Evolutionary conservation across 139 green algal species (phyloP).

Genomic region (Chlamydomonas applanata): DNA sequence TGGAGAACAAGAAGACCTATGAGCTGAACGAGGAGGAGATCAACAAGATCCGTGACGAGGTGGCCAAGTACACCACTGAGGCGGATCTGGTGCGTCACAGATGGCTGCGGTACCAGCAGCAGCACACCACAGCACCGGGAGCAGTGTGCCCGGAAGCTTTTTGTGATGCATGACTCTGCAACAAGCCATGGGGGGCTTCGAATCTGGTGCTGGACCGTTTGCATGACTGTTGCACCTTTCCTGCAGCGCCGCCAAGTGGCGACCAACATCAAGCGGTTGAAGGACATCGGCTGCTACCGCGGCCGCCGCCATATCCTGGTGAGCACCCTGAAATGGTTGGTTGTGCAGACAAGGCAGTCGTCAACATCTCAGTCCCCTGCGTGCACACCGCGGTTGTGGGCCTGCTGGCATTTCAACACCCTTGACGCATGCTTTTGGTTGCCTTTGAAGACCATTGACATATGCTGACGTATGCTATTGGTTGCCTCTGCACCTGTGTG

Average conservation of each 20-base stretch:
- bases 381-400: too few relatives aligned
- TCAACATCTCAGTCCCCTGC: too few relatives aligned
- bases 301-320: slow-evolving; percentile 89
- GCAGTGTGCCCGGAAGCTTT: not conserved
- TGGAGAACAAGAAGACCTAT: slow-evolving; percentile 96
- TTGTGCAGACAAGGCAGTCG: too few relatives aligned
- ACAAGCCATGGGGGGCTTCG: not conserved
- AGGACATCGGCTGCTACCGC: slow-evolving; percentile 97
- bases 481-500: not conserved
- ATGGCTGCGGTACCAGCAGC: not conserved
- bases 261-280: slow-evolving; percentile 97
- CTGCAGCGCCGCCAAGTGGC: slow-evolving; percentile 75
- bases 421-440: not conserved
- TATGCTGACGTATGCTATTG: not conserved
- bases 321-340: not conserved
- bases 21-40: slow-evolving; percentile 97
- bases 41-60: slow-evolving; percentile 86
- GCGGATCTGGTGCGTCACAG: slow-evolving; percentile 74
- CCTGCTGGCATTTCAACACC: too few relatives aligned
- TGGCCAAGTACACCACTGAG: slow-evolving; percentile 88
- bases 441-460: not conserved
- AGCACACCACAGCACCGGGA: too few relatives aligned
- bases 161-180: not conserved
- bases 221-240: not conserved
- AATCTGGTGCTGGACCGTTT: not conserved